phyloP scores from a whole-genome alignment of 805 yeast species.

The Kazachstania kunashirensis region DNA sequence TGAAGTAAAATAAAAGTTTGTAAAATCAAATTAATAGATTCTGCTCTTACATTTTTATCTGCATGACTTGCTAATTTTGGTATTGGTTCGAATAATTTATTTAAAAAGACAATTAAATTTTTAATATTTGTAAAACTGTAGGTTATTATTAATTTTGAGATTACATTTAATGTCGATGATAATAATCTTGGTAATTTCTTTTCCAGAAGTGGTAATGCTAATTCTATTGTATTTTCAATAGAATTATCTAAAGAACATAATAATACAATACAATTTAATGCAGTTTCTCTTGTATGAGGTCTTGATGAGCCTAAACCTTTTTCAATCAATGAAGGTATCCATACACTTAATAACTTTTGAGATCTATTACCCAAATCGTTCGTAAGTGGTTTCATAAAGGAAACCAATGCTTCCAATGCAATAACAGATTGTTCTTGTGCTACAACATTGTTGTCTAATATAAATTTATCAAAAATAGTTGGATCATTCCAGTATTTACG shows the following conservation, averaged over 20 bases:
- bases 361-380: neutral
- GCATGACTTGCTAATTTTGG: constrained; percentile 74
- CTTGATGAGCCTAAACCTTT: constrained; percentile 73
- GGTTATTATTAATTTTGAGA: constrained; percentile 42
- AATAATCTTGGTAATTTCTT: constrained; percentile 72
- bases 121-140: constrained; percentile 17
- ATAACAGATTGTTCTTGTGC: constrained; percentile 79
- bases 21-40: constrained; percentile 58
- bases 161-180: constrained; percentile 51
- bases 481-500: constrained; percentile 39
- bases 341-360: constrained; percentile 2
- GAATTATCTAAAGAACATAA: constrained; percentile 61
- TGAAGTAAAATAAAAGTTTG: constrained; percentile 72
- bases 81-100: constrained; percentile 44
- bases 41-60: constrained; percentile 76
- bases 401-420: constrained; percentile 38
- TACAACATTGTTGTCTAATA: constrained; percentile 75
- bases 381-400: constrained; percentile 4
- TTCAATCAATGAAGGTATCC: constrained; percentile 47
- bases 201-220: constrained; percentile 46
- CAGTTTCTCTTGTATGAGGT: constrained; percentile 57
- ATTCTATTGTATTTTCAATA: constrained; percentile 51
- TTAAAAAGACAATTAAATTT: constrained; percentile 2
- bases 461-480: constrained; percentile 45
- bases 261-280: constrained; percentile 52